Evolutionary conservation across 75 land plant species (phyloP).

Genomic region (Sequoiadendron giganteum): DNA sequence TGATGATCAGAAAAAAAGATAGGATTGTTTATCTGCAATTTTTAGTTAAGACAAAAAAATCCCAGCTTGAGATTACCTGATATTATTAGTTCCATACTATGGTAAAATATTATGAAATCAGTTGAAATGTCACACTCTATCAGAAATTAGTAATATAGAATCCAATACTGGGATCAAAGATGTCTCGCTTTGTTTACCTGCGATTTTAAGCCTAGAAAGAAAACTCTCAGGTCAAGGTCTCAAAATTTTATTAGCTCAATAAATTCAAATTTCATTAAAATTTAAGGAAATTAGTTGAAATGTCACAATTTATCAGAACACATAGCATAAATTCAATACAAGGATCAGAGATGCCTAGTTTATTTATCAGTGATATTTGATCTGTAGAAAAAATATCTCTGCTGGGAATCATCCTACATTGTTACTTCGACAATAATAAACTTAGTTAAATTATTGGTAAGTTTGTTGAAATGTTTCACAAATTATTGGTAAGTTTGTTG

Average conservation of each 20-base stretch:
- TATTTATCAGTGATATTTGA: neutral
- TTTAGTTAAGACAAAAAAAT: no score
- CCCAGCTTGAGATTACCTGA: neutral
- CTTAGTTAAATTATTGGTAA: neutral
- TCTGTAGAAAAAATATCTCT: neutral
- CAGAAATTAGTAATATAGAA: neutral
- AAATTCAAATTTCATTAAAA: neutral
- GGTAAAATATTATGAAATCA: neutral
- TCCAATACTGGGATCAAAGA: neutral
- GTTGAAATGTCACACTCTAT: neutral
- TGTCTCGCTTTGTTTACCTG: neutral
- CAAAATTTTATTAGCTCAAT: neutral
- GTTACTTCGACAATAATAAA: neutral
- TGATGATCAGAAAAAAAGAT: neutral
- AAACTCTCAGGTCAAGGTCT: neutral
- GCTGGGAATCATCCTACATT: neutral
- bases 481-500: no score
- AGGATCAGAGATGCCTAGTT: neutral
- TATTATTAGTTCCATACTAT: neutral
- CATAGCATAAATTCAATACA: neutral
- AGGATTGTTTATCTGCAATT: neutral
- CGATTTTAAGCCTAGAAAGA: neutral
- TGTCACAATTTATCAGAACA: neutral
- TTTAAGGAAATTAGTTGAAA: neutral
- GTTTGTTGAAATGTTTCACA: neutral